Percentiles rank a stretch among this genome's conserved stretches.
Conservation (phyloP, 2,329 filamentous ascomycete species). For the Paracorniculantispora psalliotae region DNA sequence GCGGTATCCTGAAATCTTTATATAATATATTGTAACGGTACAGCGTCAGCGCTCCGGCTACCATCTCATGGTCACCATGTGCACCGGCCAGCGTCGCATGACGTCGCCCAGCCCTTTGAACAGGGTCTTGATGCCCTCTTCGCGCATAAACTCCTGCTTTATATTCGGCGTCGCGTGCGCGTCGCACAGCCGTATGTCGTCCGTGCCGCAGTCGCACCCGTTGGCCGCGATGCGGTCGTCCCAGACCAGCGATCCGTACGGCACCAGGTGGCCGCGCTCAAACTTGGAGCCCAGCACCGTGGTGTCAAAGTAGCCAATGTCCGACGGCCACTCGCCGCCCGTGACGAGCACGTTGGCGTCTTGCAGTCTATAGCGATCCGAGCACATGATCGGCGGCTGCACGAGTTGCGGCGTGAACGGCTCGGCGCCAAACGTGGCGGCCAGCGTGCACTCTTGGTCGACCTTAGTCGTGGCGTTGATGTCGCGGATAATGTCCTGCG, state of each 20-base stretch:
- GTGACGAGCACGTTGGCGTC: constrained; percentile 3
- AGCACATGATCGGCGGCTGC: neutral
- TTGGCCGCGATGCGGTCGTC: constrained; percentile 3
- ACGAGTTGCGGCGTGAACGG: constrained; percentile 4
- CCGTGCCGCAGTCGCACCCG: neutral
- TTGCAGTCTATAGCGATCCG: neutral
- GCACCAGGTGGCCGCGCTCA: constrained; percentile 1
- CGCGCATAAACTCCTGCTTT: constrained; percentile 4
- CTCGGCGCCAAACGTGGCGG: constrained; percentile 3
- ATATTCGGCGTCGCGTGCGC: neutral
- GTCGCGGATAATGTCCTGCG: constrained; percentile 9
- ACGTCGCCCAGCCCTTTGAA: constrained; percentile 2
- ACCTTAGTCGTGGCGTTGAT: constrained; percentile 2
- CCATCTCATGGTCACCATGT: constrained; percentile 5
- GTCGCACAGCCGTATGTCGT: neutral
- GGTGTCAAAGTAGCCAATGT: constrained; percentile 9
- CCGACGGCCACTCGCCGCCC: constrained; percentile 5
- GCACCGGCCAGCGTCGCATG: constrained; percentile 1
- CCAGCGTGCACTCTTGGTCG: constrained; percentile 7
- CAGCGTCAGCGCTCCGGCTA: neutral
- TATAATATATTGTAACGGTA: neutral
- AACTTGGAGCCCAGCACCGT: constrained; percentile 8
- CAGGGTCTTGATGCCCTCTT: constrained; percentile 6
- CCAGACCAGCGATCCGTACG: constrained; percentile 3
- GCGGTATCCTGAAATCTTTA: neutral